A percentile compares a stretch with the other conserved stretches of the same genome.
These are phyloP conservation scores for Neurospora intermedia DNA, from an alignment of 495 filamentous ascomycete species.

Conservation along the genomic window DNA sequence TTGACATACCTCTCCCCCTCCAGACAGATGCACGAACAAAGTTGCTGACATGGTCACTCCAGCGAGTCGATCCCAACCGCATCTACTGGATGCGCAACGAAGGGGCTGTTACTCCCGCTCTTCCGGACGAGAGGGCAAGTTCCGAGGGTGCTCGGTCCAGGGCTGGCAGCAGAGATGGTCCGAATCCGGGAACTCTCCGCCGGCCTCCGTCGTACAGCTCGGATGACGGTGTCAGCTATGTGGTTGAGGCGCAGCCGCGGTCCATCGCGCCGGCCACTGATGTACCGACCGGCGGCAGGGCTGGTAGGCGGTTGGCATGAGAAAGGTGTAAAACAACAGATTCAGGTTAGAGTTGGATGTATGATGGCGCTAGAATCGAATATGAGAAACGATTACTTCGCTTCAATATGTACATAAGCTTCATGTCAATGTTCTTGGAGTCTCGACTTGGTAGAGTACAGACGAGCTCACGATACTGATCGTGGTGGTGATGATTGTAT, in stretches of 20 bases:
- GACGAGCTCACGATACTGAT: neutral
- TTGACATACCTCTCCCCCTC: conserved; percentile 7
- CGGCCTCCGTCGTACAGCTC: conserved; percentile 63
- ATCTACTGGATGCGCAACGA: conserved; percentile 66
- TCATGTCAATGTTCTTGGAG: neutral
- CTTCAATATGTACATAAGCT: neutral
- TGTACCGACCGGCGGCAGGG: conserved; percentile 27
- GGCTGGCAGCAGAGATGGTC: conserved; percentile 8
- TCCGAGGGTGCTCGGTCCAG: neutral
- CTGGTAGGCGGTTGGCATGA: conserved; percentile 10
- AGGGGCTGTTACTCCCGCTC: conserved; percentile 9
- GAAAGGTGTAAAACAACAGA: neutral
- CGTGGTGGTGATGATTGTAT: no score
- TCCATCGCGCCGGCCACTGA: conserved; percentile 35
- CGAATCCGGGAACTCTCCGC: conserved; percentile 10
- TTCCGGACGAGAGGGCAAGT: neutral
- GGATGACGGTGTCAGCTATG: conserved; percentile 60
- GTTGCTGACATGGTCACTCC: conserved; percentile 3
- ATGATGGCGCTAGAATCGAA: neutral
- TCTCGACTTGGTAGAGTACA: neutral
- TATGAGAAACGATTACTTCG: neutral
- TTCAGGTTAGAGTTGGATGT: neutral
- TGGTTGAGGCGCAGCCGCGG: conserved; percentile 49
- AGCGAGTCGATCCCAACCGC: conserved; percentile 69
- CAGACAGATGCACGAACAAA: no score